Evolutionary conservation across 805 yeast genomes (phyloP).

Genomic region (Metschnikowia reukaufii): DNA sequence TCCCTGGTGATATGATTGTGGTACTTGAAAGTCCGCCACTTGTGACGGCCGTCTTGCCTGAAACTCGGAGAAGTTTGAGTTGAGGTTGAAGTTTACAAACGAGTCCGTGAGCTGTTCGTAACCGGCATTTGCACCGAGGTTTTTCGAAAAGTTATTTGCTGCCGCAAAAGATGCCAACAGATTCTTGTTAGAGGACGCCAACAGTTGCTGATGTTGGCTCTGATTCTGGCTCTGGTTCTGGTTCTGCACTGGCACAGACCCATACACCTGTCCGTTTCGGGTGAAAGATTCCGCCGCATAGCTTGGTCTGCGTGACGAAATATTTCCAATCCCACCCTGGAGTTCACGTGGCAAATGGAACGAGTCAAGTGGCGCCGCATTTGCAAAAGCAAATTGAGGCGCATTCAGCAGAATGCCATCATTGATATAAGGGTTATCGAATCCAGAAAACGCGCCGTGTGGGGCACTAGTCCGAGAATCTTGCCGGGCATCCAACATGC

Average conservation of each 20-base stretch:
- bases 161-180: slow-evolving; percentile 32
- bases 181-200: slow-evolving; percentile 9
- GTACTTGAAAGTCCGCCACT: slow-evolving; percentile 30
- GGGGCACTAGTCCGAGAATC: too few species aligned
- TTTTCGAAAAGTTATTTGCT: slow-evolving; percentile 28
- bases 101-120: slow-evolving; percentile 32
- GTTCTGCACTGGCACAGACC: background rate
- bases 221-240: background rate
- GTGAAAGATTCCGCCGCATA: slow-evolving; percentile 68
- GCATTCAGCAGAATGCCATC: background rate
- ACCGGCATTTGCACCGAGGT: slow-evolving; percentile 12
- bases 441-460: background rate
- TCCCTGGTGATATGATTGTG: slow-evolving; percentile 3
- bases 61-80: slow-evolving; percentile 36
- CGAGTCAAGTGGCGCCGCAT: slow-evolving; percentile 23
- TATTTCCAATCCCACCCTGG: slow-evolving; percentile 63
- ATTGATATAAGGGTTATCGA: background rate
- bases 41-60: slow-evolving; percentile 46
- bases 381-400: background rate
- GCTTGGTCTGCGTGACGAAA: slow-evolving; percentile 69
- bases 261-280: slow-evolving; percentile 20
- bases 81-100: slow-evolving; percentile 31
- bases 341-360: slow-evolving; percentile 56
- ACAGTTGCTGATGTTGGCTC: background rate
- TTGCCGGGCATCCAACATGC: slow-evolving; percentile 8